Percentiles rank a stretch among this genome's conserved stretches.
These are phyloP conservation scores for Coemansia sp. DNA, from an alignment of 371 early-diverging fungal species.

Conservation along the genomic window DNA sequence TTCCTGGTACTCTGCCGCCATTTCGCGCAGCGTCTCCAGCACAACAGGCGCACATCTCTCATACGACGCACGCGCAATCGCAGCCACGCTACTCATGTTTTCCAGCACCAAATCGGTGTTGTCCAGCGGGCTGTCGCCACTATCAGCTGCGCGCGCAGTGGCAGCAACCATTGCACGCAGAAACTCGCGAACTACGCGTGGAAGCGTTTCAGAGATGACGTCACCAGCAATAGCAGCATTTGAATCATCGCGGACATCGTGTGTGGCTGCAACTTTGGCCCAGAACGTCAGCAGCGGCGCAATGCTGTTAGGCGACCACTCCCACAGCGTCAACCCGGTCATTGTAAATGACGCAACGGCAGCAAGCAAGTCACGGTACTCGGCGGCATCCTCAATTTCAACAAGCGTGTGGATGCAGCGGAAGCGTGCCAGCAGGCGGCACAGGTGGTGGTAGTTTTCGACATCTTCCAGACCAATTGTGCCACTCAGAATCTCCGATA, in stretches of 20 bases:
- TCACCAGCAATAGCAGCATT: constrained; percentile 54
- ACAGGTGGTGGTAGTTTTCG: constrained; percentile 83
- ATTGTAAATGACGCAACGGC: constrained; percentile 71
- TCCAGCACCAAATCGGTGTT: constrained; percentile 69
- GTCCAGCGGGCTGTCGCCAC: constrained; percentile 65
- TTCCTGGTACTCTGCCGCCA: constrained; percentile 66
- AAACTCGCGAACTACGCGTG: constrained; percentile 37
- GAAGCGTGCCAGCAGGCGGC: constrained; percentile 78
- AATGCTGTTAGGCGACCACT: constrained; percentile 79
- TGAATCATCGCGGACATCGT: constrained; percentile 57
- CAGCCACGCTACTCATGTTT: constrained; percentile 71
- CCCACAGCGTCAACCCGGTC: constrained; percentile 72
- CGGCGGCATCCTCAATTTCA: constrained; percentile 70
- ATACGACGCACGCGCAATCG: constrained; percentile 74
- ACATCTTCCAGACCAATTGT: constrained; percentile 67
- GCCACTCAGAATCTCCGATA: constrained; percentile 62
- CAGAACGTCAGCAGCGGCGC: constrained; percentile 81
- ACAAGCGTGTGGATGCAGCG: constrained; percentile 74
- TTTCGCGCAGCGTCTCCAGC: constrained; percentile 61
- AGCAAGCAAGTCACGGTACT: constrained; percentile 72
- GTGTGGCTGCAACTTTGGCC: constrained; percentile 71
- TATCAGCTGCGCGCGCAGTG: constrained; percentile 25
- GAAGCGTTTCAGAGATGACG: constrained; percentile 36
- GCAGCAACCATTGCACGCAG: constrained; percentile 44
- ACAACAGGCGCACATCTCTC: constrained; percentile 57